phyloP scores from a whole-genome alignment of 192 early-diverging fungal genomes.

The Umbelopsis sp. region DNA sequence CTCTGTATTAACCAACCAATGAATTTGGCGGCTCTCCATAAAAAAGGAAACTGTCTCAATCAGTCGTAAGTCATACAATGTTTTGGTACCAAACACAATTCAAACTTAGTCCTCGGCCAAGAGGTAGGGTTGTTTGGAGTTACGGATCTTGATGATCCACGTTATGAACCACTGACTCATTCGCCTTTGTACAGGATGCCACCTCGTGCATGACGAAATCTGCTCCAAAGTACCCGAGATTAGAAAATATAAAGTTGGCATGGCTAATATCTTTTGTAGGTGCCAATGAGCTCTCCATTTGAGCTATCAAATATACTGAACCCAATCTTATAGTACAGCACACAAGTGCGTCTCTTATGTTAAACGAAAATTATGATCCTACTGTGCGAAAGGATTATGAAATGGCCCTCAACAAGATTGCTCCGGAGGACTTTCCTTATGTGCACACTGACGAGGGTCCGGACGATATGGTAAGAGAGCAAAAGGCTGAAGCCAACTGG shows the following conservation, averaged over 20 bases:
- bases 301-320: background rate
- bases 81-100: conserved; percentile 71
- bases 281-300: background rate
- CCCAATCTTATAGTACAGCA: conserved; percentile 74
- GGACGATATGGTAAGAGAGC: conserved; percentile 73
- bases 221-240: conserved; percentile 64
- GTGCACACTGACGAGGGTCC: conserved; percentile 84
- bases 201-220: conserved; percentile 76
- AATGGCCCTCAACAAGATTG: conserved; percentile 81
- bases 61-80: conserved; percentile 32
- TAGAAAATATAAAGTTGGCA: conserved; percentile 66
- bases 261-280: conserved; percentile 85
- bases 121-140: conserved; percentile 27
- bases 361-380: conserved; percentile 88
- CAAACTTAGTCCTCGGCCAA: conserved; percentile 52
- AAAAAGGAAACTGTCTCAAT: background rate
- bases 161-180: background rate
- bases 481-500: background rate
- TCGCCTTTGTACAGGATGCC: conserved; percentile 53
- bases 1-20: too few species aligned
- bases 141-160: too few species aligned
- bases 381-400: conserved; percentile 81
- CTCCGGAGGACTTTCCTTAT: conserved; percentile 78
- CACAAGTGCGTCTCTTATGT: conserved; percentile 84
- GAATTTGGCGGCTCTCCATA: too few species aligned